Base-by-base conservation (phyloP, 2,329 filamentous ascomycete species). In the Cyclaneusma minus region DNA sequence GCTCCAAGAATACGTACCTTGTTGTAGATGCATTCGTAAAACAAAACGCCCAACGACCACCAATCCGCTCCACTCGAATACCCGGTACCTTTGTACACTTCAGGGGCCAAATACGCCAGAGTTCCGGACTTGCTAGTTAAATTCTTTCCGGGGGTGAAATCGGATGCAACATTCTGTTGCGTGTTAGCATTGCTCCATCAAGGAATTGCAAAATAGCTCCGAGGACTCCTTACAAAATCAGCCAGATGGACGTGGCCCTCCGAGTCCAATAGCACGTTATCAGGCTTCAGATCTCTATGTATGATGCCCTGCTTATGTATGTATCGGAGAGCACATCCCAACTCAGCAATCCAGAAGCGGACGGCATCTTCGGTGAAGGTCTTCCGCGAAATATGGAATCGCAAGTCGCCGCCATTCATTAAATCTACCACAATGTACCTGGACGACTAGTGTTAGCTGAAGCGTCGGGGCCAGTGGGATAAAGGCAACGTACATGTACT, bases 11-110 rank as follows among this genome's bases (percentile, higher is more conserved):
- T 27, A 47, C 62, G 27, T 54, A 84, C 83, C 75, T 91, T 95
- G 58, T 91, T 93, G 58, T 95, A 98, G 38, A 98, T 94, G 64
- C 89, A 95, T 52, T 98, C 89, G 52, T 94, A 98, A 51, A 95
- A 95, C n/a, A 92, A 67, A 23, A 98, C 89, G 25, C 89, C 89
- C 13, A 98, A 56, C 5, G 89, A 95, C 89, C 89, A 98, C 89
- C 89, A 98, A 50, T 98, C 89, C 21, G 89, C 85, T 41, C 89
- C 81, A 24, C 74, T 72, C 33, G 80, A 75, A 47, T 98, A 98
- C 20, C 89, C 89, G 34, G 73, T 76, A 25, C 87, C 87, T 37
- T 75, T 68, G 45, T 95, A 98, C 3, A 95, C 89, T 50, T 98
- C 89, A 4, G 89, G 89, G 2, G 87, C 85, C 6, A 98, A 69